Conservation (phyloP, 1,139 yeast species). For the Groenewaldozyma auringiensis region DNA sequence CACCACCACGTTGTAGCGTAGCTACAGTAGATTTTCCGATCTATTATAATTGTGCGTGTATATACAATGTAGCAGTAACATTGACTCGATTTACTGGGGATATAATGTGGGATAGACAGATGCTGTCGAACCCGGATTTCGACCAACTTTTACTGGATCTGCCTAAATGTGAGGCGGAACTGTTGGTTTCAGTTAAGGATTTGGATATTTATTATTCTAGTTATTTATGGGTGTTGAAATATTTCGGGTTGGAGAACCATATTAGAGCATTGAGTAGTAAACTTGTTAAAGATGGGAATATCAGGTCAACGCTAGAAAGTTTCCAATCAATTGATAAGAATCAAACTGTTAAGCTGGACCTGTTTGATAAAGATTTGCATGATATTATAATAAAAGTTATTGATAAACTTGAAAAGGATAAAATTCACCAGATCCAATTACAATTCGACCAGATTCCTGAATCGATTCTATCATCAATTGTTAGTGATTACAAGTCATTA, state of each 20-base stretch:
- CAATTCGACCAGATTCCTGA: not conserved
- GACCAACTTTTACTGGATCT: constrained; percentile 6
- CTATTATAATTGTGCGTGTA: too few species aligned
- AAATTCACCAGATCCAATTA: not conserved
- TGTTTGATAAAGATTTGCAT: not conserved
- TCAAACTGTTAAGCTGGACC: not conserved
- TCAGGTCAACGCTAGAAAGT: not conserved
- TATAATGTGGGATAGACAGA: not conserved
- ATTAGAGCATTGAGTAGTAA: not conserved
- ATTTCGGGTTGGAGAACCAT: not conserved
- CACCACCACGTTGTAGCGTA: too few species aligned
- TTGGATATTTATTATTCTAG: constrained; percentile 8
- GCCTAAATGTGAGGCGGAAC: constrained; percentile 5
- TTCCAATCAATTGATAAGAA: not conserved
- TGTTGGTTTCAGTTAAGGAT: not conserved
- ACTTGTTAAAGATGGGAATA: not conserved
- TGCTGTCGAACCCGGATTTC: not conserved
- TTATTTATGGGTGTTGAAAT: constrained; percentile 11
- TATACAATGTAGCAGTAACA: too few species aligned
- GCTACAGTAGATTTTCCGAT: too few species aligned
- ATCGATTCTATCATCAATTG: not conserved
- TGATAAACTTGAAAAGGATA: not conserved
- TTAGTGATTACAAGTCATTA: not conserved
- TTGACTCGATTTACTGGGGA: too few species aligned
- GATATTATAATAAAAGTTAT: not conserved